phyloP scores from a whole-genome alignment of 306 rosid species.

The Prinsepia uniflora region DNA sequence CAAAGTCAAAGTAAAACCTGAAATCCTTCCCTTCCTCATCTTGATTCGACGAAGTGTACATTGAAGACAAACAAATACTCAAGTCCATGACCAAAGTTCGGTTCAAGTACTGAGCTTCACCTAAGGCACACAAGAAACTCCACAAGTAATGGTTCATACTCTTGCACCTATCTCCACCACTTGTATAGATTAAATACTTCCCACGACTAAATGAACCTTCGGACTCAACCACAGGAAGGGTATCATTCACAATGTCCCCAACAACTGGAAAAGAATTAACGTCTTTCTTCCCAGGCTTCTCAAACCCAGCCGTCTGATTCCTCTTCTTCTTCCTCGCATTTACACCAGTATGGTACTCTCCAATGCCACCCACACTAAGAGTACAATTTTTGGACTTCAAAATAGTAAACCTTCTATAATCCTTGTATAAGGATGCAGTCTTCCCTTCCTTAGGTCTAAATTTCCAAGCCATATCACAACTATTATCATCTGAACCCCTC shows the following conservation, averaged over 20 bases:
- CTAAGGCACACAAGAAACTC: slow-evolving; percentile 98
- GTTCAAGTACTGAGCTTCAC: slow-evolving; percentile 96
- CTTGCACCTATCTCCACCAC: slow-evolving; percentile 93
- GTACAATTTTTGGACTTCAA: slow-evolving; percentile 61
- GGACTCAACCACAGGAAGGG: slow-evolving; percentile 80
- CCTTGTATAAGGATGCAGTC: slow-evolving; percentile 85
- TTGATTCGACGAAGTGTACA: slow-evolving; percentile 64
- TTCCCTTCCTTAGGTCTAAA: slow-evolving; percentile 97
- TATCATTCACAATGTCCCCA: slow-evolving; percentile 81
- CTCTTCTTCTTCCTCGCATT: slow-evolving; percentile 93
- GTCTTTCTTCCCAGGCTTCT: slow-evolving; percentile 54
- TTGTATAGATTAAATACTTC: slow-evolving; percentile 70
- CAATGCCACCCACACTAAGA: slow-evolving; percentile 56
- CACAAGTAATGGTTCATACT: slow-evolving; percentile 95
- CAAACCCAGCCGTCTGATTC: slow-evolving; percentile 60
- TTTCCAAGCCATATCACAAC: slow-evolving; percentile 98
- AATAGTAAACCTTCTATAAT: slow-evolving; percentile 86
- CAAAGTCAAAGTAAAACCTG: slow-evolving; percentile 93
- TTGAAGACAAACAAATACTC: slow-evolving; percentile 82
- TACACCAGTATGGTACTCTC: slow-evolving; percentile 79
- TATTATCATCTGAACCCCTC: slow-evolving; percentile 51
- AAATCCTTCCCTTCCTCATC: slow-evolving; percentile 97
- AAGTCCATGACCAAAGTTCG: slow-evolving; percentile 95
- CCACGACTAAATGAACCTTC: slow-evolving; percentile 69
- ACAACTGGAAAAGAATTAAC: slow-evolving; percentile 55